These are phyloP conservation scores for Aphanomyces cochlioides DNA, from an alignment of 352 stramenopile species.

Conservation along the genomic window DNA sequence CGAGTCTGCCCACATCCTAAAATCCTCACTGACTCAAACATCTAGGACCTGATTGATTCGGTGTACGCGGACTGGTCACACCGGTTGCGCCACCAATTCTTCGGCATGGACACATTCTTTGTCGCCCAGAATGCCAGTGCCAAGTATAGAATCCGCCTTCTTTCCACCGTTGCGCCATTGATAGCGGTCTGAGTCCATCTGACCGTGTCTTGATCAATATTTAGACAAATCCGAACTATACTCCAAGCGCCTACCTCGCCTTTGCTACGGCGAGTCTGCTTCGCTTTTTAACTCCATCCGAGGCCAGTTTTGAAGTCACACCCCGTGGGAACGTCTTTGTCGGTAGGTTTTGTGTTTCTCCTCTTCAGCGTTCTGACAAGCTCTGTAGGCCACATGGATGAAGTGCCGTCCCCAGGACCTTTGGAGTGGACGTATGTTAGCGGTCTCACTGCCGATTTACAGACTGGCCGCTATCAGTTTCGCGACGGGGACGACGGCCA, in stretches of 20 bases:
- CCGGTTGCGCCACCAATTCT: slow-evolving; percentile 79
- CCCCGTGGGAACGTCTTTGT: slow-evolving; percentile 3
- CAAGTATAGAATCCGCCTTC: slow-evolving; percentile 44
- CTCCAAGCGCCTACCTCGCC: slow-evolving; percentile 42
- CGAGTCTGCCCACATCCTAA: slow-evolving; percentile 25
- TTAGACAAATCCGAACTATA: slow-evolving; percentile 33
- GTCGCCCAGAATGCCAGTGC: slow-evolving; percentile 86
- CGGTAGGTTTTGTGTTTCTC: slow-evolving; percentile 11
- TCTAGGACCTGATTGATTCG: slow-evolving; percentile 38
- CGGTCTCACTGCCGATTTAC: slow-evolving; percentile 43
- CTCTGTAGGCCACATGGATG: slow-evolving; percentile 45
- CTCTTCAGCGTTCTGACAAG: not conserved
- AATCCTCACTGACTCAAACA: slow-evolving; percentile 12
- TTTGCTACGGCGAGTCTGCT: slow-evolving; percentile 50
- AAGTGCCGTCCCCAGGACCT: slow-evolving; percentile 30
- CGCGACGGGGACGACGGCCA: slow-evolving; percentile 39
- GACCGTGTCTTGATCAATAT: too few relatives aligned
- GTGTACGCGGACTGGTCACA: slow-evolving; percentile 82
- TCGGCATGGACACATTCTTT: slow-evolving; percentile 92
- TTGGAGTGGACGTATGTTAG: slow-evolving; percentile 36
- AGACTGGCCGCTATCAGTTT: slow-evolving; percentile 54
- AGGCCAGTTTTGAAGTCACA: slow-evolving; percentile 1
- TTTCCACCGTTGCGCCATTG: slow-evolving; percentile 39
- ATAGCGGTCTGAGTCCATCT: not conserved
- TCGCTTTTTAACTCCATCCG: slow-evolving; percentile 48